Conservation (phyloP, 257 asterid genomes). For the Paulownia fortunei region DNA sequence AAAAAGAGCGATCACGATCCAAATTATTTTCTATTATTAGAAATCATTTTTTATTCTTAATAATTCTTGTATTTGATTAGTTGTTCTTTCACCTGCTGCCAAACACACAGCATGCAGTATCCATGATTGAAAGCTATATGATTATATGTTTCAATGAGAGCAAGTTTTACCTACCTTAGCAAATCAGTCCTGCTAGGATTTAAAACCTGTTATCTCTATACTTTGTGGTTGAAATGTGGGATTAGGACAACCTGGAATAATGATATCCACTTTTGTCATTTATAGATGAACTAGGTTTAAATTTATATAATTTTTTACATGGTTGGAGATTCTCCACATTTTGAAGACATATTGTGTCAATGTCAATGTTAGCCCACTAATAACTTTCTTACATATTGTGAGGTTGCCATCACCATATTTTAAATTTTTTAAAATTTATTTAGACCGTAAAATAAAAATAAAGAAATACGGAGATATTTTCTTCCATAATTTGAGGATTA, state of each 20-base stretch:
- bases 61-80: slow-evolving; percentile 1
- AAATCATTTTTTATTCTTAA: background rate
- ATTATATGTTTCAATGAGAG: background rate
- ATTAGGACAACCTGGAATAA: slow-evolving; percentile 1
- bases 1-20: background rate
- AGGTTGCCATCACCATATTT: slow-evolving; percentile 20
- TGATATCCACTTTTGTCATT: slow-evolving; percentile 2
- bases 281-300: background rate
- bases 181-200: background rate
- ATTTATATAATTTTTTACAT: background rate
- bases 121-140: background rate
- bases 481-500: too few relatives aligned
- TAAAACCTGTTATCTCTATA: too few relatives aligned
- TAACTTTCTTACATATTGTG: background rate
- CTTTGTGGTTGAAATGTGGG: background rate
- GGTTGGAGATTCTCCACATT: background rate
- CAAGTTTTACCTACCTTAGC: slow-evolving; percentile 31
- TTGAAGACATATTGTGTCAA: slow-evolving; percentile 16
- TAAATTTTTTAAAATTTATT: background rate
- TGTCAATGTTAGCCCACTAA: slow-evolving; percentile 17
- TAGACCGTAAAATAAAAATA: too few relatives aligned
- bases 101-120: background rate
- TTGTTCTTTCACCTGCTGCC: slow-evolving; percentile 25
- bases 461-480: too few relatives aligned
- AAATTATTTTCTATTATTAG: background rate